Conservation (phyloP, 129 eudicot species). For the Pulicaria dysenterica region DNA sequence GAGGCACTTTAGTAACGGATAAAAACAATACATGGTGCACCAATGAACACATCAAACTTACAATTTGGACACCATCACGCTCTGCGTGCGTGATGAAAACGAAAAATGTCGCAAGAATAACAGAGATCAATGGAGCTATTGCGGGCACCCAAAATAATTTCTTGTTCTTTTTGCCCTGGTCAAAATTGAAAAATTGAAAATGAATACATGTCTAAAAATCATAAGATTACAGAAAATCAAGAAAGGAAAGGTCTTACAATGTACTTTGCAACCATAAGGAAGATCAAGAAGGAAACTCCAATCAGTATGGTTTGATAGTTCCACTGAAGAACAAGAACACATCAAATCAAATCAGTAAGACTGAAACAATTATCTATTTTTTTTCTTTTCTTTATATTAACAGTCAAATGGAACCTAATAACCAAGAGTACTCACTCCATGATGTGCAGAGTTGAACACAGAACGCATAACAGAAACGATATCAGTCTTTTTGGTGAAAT, state of each 20-base stretch:
- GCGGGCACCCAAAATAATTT: constrained; percentile 77
- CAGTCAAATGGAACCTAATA: background rate
- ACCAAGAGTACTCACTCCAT: constrained; percentile 52
- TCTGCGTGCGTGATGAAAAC: constrained; percentile 72
- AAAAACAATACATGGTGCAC: background rate
- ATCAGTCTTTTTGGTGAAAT: constrained; percentile 72
- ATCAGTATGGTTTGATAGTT: constrained; percentile 76
- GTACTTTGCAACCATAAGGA: constrained; percentile 64
- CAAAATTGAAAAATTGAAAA: background rate
- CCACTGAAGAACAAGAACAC: constrained; percentile 48
- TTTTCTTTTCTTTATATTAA: background rate
- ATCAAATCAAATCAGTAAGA: background rate
- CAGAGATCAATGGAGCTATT: constrained; percentile 74
- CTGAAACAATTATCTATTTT: background rate
- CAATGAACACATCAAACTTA: constrained; percentile 31
- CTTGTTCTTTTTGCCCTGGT: constrained; percentile 64
- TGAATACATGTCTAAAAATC: background rate
- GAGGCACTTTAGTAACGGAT: background rate
- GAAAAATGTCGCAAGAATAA: constrained; percentile 60
- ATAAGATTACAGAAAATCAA: constrained; percentile 33
- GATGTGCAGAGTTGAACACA: constrained; percentile 42
- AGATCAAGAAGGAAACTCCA: constrained; percentile 62
- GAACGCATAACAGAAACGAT: constrained; percentile 70
- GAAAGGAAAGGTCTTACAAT: constrained; percentile 48
- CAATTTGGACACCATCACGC: constrained; percentile 58